Conservation (phyloP, 2,329 filamentous ascomycete species). For the Fusarium setosum region DNA sequence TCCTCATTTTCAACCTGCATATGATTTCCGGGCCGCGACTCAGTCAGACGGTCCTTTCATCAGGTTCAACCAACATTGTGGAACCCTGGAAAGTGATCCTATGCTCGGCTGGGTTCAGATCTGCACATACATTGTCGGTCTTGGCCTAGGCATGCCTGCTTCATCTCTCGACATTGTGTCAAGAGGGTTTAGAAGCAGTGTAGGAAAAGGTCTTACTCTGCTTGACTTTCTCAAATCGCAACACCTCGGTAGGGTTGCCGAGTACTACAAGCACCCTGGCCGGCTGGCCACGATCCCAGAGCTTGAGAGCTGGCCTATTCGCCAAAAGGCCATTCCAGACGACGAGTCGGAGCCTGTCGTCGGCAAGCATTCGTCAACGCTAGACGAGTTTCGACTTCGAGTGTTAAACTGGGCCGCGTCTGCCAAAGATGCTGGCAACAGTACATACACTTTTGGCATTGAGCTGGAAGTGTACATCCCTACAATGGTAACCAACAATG, state of each 20-base stretch:
- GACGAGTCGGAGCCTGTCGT: neutral
- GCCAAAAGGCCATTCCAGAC: neutral
- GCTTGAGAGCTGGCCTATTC: constrained; percentile 8
- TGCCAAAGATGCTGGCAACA: neutral
- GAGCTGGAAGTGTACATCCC: constrained; percentile 33
- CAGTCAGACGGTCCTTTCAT: neutral
- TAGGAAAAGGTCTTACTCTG: neutral
- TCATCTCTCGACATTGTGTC: neutral
- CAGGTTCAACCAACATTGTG: constrained; percentile 32
- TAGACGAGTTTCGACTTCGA: neutral
- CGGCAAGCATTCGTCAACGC: neutral
- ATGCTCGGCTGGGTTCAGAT: constrained; percentile 23
- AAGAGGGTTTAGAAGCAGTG: neutral
- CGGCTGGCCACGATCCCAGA: constrained; percentile 2
- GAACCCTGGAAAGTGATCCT: constrained; percentile 20
- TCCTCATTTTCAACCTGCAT: constrained; percentile 14
- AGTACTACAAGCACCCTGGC: neutral
- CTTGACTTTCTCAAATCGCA: neutral
- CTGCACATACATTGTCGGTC: constrained; percentile 9
- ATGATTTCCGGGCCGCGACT: constrained; percentile 4
- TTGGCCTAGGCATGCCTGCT: neutral
- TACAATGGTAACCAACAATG: neutral
- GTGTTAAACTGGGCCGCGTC: neutral
- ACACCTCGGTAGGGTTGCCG: neutral
- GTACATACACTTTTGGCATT: constrained; percentile 32